A percentile compares a stretch with the other conserved stretches of the same genome.
Conservation (phyloP, 2,329 filamentous ascomycete genomes). For the Talaromyces islandicus region DNA sequence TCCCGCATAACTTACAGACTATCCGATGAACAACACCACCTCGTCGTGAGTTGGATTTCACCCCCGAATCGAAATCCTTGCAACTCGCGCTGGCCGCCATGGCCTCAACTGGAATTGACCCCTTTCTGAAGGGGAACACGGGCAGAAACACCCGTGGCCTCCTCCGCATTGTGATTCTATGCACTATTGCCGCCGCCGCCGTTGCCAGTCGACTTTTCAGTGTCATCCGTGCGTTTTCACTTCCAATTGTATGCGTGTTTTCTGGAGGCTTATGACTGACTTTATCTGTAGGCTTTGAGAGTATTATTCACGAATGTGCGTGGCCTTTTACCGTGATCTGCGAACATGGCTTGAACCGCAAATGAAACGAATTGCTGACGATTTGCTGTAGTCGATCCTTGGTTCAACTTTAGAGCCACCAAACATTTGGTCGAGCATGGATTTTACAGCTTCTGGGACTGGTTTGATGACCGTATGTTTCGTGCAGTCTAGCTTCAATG, state of each 20-base stretch:
- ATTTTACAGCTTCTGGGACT: constrained; percentile 99
- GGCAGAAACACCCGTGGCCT: constrained; percentile 77
- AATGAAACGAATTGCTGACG: constrained; percentile 7
- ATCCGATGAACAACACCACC: neutral
- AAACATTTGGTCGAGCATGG: constrained; percentile 96
- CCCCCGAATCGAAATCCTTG: constrained; percentile 25
- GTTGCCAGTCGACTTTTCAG: constrained; percentile 94
- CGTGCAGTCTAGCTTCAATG: constrained; percentile 4
- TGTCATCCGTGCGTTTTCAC: constrained; percentile 71
- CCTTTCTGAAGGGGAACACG: constrained; percentile 70
- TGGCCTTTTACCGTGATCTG: constrained; percentile 22
- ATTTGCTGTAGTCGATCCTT: constrained; percentile 73
- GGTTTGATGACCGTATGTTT: constrained; percentile 88
- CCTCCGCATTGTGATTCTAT: constrained; percentile 82
- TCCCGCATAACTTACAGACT: constrained; percentile 7
- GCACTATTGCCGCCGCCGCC: constrained; percentile 83
- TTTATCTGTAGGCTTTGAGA: constrained; percentile 70
- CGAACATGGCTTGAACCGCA: neutral
- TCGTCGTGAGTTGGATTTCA: constrained; percentile 12
- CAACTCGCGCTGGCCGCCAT: constrained; percentile 34
- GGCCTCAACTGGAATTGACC: constrained; percentile 43
- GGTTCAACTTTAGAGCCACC: constrained; percentile 99
- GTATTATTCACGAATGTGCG: constrained; percentile 99
- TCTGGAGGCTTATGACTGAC: neutral
- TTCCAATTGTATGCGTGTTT: neutral